A percentile compares a stretch with the other conserved stretches of the same genome.
These are phyloP conservation scores for Plectranthus barbatus DNA, from an alignment of 257 asterid genomes.

Conservation along the genomic window DNA sequence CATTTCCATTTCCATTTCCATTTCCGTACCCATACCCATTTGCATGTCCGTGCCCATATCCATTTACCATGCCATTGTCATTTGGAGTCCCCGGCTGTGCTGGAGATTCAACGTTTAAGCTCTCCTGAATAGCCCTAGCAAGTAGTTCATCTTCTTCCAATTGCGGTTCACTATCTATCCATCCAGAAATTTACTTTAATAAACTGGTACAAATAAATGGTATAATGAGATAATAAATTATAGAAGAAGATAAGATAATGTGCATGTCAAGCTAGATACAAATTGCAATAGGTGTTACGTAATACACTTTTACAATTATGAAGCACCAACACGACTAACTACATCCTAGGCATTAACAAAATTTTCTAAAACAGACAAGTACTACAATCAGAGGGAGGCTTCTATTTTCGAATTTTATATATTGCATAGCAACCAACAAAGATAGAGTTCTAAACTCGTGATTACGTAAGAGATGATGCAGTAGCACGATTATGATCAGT, in stretches of 20 bases:
- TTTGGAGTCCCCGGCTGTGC: conserved; percentile 37
- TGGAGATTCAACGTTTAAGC: conserved; percentile 61
- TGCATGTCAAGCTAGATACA: not conserved
- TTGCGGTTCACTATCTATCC: conserved; percentile 58
- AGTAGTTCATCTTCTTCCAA: conserved; percentile 80
- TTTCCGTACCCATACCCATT: conserved; percentile 23
- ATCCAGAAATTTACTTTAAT: conserved; percentile 15
- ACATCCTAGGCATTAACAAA: not conserved
- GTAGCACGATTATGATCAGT: not conserved
- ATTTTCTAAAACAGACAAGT: not conserved
- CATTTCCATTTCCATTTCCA: conserved; percentile 26
- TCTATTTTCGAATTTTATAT: not conserved
- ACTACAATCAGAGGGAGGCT: not conserved
- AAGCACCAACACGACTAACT: conserved; percentile 3
- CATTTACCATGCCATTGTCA: conserved; percentile 7
- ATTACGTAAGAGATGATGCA: not conserved
- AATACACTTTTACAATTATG: not conserved
- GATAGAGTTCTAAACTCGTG: conserved; percentile 9
- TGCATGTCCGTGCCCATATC: not conserved
- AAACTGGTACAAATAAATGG: conserved; percentile 10
- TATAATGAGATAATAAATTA: not conserved
- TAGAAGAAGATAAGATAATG: not conserved
- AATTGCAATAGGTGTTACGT: not conserved
- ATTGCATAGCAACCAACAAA: not conserved
- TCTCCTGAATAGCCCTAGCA: conserved; percentile 82